Percentiles rank a stretch among this genome's conserved stretches.
Evolutionary conservation across 495 filamentous ascomycete genomes (phyloP).

Genomic region (Penicillium soppii): DNA sequence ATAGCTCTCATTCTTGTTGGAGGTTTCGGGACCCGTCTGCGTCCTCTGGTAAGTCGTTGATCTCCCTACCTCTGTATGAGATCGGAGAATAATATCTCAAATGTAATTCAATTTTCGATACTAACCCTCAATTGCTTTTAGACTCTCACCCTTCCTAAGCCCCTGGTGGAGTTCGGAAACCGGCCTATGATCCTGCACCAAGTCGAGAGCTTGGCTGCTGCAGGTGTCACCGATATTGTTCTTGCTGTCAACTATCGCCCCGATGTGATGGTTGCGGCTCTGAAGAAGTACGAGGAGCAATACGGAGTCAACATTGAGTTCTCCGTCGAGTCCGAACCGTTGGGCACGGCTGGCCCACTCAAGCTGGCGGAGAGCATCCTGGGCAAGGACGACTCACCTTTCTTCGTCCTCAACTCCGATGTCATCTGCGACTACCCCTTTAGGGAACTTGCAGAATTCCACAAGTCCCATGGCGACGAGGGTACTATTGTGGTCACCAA

Average conservation of each 20-base stretch:
- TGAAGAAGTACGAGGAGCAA: slow-evolving; percentile 85
- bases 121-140: slow-evolving; percentile 34
- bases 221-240: slow-evolving; percentile 96
- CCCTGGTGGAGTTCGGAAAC: slow-evolving; percentile 96
- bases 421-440: slow-evolving; percentile 99
- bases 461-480: slow-evolving; percentile 89
- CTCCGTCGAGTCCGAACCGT: slow-evolving; percentile 91
- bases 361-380: slow-evolving; percentile 95
- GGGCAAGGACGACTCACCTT: slow-evolving; percentile 87
- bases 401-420: slow-evolving; percentile 99
- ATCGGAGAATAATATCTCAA: slow-evolving; percentile 10
- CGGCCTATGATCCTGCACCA: slow-evolving; percentile 99
- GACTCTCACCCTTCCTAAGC: slow-evolving; percentile 97
- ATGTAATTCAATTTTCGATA: not conserved
- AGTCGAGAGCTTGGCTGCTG: slow-evolving; percentile 90
- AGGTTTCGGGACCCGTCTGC: slow-evolving; percentile 97
- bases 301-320: slow-evolving; percentile 95
- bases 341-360: slow-evolving; percentile 93
- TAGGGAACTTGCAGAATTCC: slow-evolving; percentile 80
- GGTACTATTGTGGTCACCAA: slow-evolving; percentile 99
- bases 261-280: slow-evolving; percentile 81
- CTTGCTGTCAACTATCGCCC: slow-evolving; percentile 98
- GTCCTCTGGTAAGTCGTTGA: slow-evolving; percentile 79
- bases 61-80: slow-evolving; percentile 13
- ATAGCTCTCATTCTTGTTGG: slow-evolving; percentile 98